Conservation (phyloP, 2,329 filamentous ascomycete species). For the Rutstroemia sp. region DNA sequence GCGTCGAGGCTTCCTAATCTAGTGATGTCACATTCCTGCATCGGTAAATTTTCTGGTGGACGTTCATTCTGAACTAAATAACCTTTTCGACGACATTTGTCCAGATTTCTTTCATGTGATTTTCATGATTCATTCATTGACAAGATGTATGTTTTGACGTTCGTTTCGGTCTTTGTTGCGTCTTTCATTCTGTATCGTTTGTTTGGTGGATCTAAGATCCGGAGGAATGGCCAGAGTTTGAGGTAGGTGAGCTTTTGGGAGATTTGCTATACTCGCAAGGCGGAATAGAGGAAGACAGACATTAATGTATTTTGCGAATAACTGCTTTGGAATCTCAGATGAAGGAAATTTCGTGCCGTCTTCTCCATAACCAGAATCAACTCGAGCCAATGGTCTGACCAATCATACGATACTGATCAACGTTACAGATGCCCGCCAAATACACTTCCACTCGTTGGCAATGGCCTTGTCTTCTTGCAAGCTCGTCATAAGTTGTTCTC, state of each 20-base stretch:
- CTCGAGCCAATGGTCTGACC: too few species aligned
- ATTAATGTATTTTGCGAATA: too few species aligned
- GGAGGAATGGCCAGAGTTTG: constrained; percentile 23
- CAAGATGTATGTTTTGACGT: constrained; percentile 20
- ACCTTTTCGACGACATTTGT: neutral
- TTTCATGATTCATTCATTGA: neutral
- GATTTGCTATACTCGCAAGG: too few species aligned
- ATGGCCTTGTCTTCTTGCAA: constrained; percentile 54
- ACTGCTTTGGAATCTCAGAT: too few species aligned
- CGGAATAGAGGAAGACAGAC: too few species aligned
- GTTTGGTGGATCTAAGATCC: constrained; percentile 20
- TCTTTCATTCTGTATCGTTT: constrained; percentile 12
- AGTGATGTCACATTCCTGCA: too few species aligned
- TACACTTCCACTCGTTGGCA: constrained; percentile 45
- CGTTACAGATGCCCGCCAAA: constrained; percentile 25
- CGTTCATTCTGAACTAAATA: too few species aligned
- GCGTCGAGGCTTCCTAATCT: too few species aligned
- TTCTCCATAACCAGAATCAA: too few species aligned
- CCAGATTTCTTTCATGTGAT: neutral
- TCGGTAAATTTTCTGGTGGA: too few species aligned
- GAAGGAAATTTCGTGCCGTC: too few species aligned
- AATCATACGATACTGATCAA: neutral
- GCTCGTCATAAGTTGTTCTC: constrained; percentile 51
- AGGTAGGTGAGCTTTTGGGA: constrained; percentile 20
- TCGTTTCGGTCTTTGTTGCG: constrained; percentile 11